phyloP scores from a whole-genome alignment of 164 flowering plant species.

The Chimonanthus salicifolius region DNA sequence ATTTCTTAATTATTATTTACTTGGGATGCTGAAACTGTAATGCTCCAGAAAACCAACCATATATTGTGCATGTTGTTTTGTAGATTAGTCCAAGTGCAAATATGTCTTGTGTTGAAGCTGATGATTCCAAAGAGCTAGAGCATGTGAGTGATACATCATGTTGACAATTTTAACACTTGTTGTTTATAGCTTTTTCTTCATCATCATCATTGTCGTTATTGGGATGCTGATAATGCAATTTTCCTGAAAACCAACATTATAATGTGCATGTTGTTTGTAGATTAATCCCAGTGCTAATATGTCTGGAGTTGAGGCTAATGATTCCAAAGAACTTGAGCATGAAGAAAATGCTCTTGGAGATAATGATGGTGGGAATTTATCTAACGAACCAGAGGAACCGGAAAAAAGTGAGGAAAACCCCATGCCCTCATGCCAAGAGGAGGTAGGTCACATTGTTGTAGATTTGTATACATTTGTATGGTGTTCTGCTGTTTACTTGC shows the following conservation, averaged over 20 bases:
- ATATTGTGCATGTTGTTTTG: no score
- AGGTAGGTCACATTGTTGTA: slow-evolving; percentile 22
- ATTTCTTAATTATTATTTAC: no score
- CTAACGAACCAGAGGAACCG: slow-evolving; percentile 15
- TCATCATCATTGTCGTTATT: no score
- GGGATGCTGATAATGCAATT: neutral
- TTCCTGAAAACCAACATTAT: neutral
- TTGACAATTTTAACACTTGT: neutral
- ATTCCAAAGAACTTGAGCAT: slow-evolving; percentile 27
- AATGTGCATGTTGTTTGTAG: neutral
- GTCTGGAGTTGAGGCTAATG: slow-evolving; percentile 20
- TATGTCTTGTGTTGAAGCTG: no score
- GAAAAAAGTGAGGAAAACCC: slow-evolving; percentile 23
- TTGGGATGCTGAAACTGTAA: no score
- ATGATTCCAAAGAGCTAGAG: no score
- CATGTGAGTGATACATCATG: no score
- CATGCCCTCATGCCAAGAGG: slow-evolving; percentile 32
- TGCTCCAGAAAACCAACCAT: no score
- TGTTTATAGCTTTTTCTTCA: neutral
- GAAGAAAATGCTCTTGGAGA: slow-evolving; percentile 11
- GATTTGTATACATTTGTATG: neutral
- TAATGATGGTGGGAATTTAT: slow-evolving; percentile 14
- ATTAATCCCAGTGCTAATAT: slow-evolving; percentile 7
- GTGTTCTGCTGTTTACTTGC: neutral
- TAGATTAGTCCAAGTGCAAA: no score